Conservation (phyloP, 2,329 filamentous ascomycete genomes). For the Pyrenophora tritici-repentis region DNA sequence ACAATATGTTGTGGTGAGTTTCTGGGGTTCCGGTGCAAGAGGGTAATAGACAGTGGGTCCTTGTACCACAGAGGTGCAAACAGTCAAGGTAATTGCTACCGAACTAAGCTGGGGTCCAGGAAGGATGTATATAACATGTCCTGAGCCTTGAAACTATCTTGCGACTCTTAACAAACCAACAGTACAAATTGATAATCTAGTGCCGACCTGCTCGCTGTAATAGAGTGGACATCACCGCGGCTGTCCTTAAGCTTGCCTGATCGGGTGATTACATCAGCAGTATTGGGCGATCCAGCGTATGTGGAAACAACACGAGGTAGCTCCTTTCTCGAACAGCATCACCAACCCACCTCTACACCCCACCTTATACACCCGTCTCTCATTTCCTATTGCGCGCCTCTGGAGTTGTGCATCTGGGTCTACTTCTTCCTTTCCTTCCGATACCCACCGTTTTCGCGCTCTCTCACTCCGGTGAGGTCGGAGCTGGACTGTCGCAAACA, state of each 20-base stretch:
- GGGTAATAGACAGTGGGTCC: too few relatives aligned
- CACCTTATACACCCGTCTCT: conserved; percentile 37
- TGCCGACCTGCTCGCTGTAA: not conserved
- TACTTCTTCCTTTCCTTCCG: conserved; percentile 43
- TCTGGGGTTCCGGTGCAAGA: too few relatives aligned
- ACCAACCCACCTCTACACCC: conserved; percentile 32
- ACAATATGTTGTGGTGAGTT: too few relatives aligned
- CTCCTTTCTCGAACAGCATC: conserved; percentile 35
- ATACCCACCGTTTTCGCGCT: conserved; percentile 41
- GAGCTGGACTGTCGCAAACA: conserved; percentile 51
- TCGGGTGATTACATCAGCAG: conserved; percentile 17
- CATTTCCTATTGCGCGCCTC: conserved; percentile 47
- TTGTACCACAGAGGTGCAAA: not conserved
- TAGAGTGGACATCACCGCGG: conserved; percentile 11
- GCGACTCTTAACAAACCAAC: too few relatives aligned
- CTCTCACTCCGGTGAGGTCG: conserved; percentile 45
- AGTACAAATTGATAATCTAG: too few relatives aligned
- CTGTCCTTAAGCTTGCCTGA: conserved; percentile 11
- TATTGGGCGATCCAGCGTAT: conserved; percentile 21
- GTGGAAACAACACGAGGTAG: conserved; percentile 30
- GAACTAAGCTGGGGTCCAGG: not conserved
- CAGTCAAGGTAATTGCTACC: not conserved
- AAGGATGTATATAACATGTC: too few relatives aligned
- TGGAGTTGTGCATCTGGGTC: conserved; percentile 46
- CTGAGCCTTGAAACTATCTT: too few relatives aligned